Base-by-base conservation (phyloP, 345 rosid species). In the Jatropha curcas region DNA sequence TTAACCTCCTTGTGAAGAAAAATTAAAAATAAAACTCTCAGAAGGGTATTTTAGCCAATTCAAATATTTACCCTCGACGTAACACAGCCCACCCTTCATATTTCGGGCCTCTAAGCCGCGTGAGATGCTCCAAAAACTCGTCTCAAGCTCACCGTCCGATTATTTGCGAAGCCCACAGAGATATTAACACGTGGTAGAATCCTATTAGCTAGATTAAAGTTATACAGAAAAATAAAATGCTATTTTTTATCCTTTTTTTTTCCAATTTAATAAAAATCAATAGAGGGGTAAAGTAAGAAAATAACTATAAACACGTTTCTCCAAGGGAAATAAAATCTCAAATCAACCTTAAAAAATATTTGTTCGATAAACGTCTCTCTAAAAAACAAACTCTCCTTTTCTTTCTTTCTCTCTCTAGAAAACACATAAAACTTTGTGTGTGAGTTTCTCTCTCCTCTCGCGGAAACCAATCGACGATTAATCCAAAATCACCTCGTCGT, bases 401-500 rank as follows among this genome's bases (percentile, higher is more conserved):
- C 62, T 67, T 50, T 52, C 72, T 71, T 58, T 65, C 57, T 73
- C 50, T 66, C 64, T 63, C 72, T 31, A 39, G 5, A 4, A 14
- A 14, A 48, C 19, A 17, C n/a, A n/a, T n/a, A n/a, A n/a, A n/a
- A 48, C 19, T 14, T 45, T 45, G 50, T 48, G 5, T 16, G 7
- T 56, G 4, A 65, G 5, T 72, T 50, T 48, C 28, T 67, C 43
- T 48, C 70, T 46, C 33, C 34, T 46, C 57, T 11, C 68, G 24
- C 58, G 70, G 65, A 41, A 41, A 31, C 70, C 74, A 78, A 74
- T 86, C 90, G 88, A 84, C 94, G 90, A 85, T 85, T 85, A 85
- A 81, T 73, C 85, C 83, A 69, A 82, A 79, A 77, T 69, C 84
- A 75, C 73, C 70, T 57, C 79, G 51, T 70, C 81, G 70, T 73